Evolutionary conservation across 768 basidiomycete species (phyloP).

Genomic region (Lepiota venenata): DNA sequence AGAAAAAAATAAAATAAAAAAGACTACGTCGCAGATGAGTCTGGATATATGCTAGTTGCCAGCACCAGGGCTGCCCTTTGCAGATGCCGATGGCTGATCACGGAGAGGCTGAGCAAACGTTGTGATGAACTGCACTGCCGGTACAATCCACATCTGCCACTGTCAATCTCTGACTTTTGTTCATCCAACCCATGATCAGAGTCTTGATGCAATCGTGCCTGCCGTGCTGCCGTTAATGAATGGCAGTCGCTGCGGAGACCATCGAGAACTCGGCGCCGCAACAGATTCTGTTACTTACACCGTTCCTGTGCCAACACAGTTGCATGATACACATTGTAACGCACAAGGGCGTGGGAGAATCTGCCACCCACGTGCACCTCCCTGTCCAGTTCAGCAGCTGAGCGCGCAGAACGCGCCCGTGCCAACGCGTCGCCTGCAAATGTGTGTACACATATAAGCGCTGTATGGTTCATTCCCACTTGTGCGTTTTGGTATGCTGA

Average conservation of each 20-base stretch:
- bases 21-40: neutral
- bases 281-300: neutral
- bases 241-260: constrained; percentile 1
- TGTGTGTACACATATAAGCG: no score
- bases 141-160: neutral
- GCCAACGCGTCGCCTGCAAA: neutral
- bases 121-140: neutral
- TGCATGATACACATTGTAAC: no score
- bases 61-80: neutral
- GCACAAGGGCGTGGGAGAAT: no score
- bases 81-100: neutral
- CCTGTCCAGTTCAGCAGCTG: no score
- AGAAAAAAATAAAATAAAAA: neutral
- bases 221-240: neutral
- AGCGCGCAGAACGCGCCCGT: no score
- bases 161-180: constrained; percentile 2
- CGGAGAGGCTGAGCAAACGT: neutral
- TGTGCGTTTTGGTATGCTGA: neutral
- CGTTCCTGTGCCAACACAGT: neutral
- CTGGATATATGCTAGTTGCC: neutral
- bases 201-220: neutral
- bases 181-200: neutral
- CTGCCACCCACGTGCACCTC: neutral
- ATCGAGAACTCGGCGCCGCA: neutral
- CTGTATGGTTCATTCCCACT: neutral